These are phyloP conservation scores for Yamadazyma scolyti DNA, from an alignment of 805 yeast genomes.

Conservation along the genomic window DNA sequence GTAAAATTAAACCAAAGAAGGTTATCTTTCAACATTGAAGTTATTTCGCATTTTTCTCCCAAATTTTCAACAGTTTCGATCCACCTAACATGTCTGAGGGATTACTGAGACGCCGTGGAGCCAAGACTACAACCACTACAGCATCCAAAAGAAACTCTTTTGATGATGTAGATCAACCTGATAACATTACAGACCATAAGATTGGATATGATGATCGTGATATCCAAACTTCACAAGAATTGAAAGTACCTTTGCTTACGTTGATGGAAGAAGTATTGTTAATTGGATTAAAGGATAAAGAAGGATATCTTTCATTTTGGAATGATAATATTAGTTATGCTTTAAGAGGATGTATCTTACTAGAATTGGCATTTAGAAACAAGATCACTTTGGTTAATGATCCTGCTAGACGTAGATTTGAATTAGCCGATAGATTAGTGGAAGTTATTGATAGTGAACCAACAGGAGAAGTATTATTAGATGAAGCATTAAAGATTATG, in stretches of 20 bases:
- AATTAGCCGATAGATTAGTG: conserved; percentile 79
- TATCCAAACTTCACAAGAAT: conserved; percentile 37
- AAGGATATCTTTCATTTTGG: conserved; percentile 97
- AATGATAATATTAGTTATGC: conserved; percentile 97
- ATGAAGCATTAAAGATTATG: conserved; percentile 90
- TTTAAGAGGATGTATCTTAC: conserved; percentile 85
- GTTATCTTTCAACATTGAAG: too few relatives aligned
- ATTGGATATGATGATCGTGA: conserved; percentile 82
- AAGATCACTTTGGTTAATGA: conserved; percentile 87
- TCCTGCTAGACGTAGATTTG: conserved; percentile 85
- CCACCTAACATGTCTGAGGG: conserved; percentile 53
- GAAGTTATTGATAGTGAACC: conserved; percentile 82
- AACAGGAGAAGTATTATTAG: conserved; percentile 93
- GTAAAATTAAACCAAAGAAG: too few relatives aligned
- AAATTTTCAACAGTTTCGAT: too few relatives aligned
- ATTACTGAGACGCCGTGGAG: conserved; percentile 76
- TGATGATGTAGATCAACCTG: conserved; percentile 21
- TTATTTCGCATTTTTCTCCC: too few relatives aligned
- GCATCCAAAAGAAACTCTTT: conserved; percentile 15
- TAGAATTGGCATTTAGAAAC: conserved; percentile 90
- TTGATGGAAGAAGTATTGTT: conserved; percentile 94
- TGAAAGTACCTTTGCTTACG: conserved; percentile 68
- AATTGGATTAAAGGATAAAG: conserved; percentile 91
- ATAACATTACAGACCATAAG: conserved; percentile 45
- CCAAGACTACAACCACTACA: conserved; percentile 20